These are phyloP conservation scores for Chaetoceros muelleri DNA, from an alignment of 108 stramenopile genomes.

Conservation along the genomic window DNA sequence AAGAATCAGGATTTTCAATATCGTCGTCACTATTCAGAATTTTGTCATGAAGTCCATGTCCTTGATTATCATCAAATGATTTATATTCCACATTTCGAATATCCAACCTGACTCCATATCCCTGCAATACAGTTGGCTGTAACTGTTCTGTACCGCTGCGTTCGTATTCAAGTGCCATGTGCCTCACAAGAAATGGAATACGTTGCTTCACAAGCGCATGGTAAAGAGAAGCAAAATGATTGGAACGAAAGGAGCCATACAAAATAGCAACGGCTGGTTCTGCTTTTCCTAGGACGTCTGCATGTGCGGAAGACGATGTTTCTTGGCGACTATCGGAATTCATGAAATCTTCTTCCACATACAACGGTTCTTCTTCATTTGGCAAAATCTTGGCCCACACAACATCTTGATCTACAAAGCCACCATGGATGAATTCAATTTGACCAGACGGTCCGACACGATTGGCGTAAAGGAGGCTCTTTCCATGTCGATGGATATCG, in stretches of 20 bases:
- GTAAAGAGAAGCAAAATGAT: slow-evolving; percentile 48
- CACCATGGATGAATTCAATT: too few relatives aligned
- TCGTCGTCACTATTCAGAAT: slow-evolving; percentile 10
- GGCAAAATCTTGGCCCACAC: too few relatives aligned
- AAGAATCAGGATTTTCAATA: too few relatives aligned
- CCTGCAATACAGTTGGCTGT: slow-evolving; percentile 49
- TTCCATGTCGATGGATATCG: not conserved
- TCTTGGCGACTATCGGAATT: slow-evolving; percentile 18
- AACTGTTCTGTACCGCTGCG: slow-evolving; percentile 17
- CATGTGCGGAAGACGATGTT: slow-evolving; percentile 11
- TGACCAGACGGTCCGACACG: not conserved
- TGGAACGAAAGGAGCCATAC: slow-evolving; percentile 57
- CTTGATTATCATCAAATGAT: slow-evolving; percentile 74
- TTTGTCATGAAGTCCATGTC: too few relatives aligned
- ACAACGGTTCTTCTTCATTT: too few relatives aligned
- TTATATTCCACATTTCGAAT: slow-evolving; percentile 87
- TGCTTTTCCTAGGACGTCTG: slow-evolving; percentile 1
- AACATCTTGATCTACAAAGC: too few relatives aligned
- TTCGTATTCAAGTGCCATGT: slow-evolving; percentile 43
- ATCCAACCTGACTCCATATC: slow-evolving; percentile 82
- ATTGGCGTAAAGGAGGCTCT: slow-evolving; percentile 3
- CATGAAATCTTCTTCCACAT: too few relatives aligned
- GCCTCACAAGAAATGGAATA: slow-evolving; percentile 55
- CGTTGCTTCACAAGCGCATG: slow-evolving; percentile 13
- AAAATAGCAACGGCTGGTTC: slow-evolving; percentile 34